Conservation (phyloP, 805 yeast genomes). For the Yarrowia sp. region DNA sequence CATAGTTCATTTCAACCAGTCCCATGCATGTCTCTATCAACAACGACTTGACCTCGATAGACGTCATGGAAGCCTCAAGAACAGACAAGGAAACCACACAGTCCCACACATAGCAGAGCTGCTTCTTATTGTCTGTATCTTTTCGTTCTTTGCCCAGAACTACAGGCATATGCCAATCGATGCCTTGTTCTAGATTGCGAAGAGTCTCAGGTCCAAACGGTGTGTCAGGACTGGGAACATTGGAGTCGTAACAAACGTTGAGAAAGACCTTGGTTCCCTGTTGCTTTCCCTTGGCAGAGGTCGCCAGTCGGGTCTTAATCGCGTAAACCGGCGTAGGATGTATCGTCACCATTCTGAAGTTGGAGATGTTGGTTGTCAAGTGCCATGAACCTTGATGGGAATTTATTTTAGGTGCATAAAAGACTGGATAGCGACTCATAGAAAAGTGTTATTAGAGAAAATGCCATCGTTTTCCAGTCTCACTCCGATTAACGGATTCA, state of each 20-base stretch:
- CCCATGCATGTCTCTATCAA: conserved; percentile 85
- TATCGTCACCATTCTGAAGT: conserved; percentile 41
- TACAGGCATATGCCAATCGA: conserved; percentile 87
- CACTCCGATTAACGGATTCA: no score
- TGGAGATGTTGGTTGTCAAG: background rate
- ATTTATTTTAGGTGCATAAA: no score
- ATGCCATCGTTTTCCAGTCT: no score
- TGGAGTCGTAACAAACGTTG: conserved; percentile 71
- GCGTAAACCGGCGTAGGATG: conserved; percentile 76
- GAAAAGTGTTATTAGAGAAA: no score
- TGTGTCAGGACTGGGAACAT: conserved; percentile 68
- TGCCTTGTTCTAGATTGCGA: conserved; percentile 67
- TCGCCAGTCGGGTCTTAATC: conserved; percentile 63
- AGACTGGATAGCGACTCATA: no score
- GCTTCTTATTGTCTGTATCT: conserved; percentile 71
- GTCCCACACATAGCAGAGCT: conserved; percentile 69
- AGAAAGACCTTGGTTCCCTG: conserved; percentile 71
- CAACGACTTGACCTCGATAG: conserved; percentile 66
- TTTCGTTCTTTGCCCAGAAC: conserved; percentile 64
- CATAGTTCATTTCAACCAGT: conserved; percentile 66
- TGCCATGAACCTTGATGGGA: no score
- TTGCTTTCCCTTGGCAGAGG: conserved; percentile 45
- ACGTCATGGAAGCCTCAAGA: conserved; percentile 65
- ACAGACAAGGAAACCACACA: conserved; percentile 76
- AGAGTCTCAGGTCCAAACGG: conserved; percentile 63